A percentile compares a stretch with the other conserved stretches of the same genome.
phyloP scores from a whole-genome alignment of 2,329 filamentous ascomycete genomes.

The Colletotrichum limetticola region DNA sequence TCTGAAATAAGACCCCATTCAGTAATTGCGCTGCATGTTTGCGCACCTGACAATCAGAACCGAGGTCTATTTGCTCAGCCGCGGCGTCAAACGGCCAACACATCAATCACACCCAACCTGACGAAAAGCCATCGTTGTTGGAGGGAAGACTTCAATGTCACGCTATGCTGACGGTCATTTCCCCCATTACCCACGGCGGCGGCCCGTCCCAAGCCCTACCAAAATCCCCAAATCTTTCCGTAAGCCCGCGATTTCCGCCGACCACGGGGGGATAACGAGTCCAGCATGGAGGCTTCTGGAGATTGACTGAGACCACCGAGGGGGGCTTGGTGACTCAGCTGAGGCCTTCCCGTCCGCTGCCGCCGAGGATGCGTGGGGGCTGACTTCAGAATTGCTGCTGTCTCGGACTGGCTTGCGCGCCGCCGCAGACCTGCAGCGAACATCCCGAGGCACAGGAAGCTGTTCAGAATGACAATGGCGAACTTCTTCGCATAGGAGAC shows the following conservation, averaged over 20 bases:
- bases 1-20: background rate
- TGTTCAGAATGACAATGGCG: background rate
- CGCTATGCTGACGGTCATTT: conserved; percentile 26
- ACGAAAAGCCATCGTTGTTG: background rate
- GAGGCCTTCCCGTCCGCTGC: background rate
- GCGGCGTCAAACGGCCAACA: conserved; percentile 25
- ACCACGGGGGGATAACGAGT: background rate
- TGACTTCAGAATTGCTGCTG: background rate
- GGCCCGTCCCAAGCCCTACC: conserved; percentile 26
- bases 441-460: conserved; percentile 21
- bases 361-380: conserved; percentile 1
- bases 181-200: conserved; percentile 9
- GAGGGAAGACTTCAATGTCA: conserved; percentile 5
- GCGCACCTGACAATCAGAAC: conserved; percentile 15
- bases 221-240: background rate
- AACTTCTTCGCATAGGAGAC: background rate
- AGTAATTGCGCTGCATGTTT: background rate
- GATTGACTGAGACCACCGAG: background rate
- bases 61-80: conserved; percentile 22
- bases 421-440: background rate
- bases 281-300: background rate
- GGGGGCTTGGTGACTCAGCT: background rate
- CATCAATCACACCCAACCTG: conserved; percentile 26
- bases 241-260: conserved; percentile 9
- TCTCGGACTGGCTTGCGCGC: background rate